Evolutionary conservation across 1,284 basidiomycete species (phyloP), one percentile per base, ranked within the genome.

Genomic region (Tilletia walkeri): DNA sequence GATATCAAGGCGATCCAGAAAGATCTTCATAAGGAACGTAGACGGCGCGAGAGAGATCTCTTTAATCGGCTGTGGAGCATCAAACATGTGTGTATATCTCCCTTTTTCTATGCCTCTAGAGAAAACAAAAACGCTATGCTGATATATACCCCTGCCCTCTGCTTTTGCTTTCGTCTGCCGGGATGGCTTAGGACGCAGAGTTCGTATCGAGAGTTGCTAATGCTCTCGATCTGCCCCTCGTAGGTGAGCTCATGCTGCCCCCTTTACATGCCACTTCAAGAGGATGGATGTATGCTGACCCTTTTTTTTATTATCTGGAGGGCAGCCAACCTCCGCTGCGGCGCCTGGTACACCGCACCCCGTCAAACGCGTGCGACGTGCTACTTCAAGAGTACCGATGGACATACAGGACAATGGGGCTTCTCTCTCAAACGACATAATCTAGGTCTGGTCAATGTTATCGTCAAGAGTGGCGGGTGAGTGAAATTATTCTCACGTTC

Each of bases 381-480:
- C 14, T 98, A 99, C 86, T 98, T 97, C 88, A 99, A 99, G 84
- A 95, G 94, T 0, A 97, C 95, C 0, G 95, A 99, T 78, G 95
- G 95, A 0, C 95, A 98, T 79, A 90, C 89, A 73, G 88, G 89
- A 67, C 84, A 85, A 67, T 78, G 85, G 75, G 65, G 65, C 14
- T 76, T 75, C 71, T 75, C 74, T 45, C 50, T 81, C 30, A 79
- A 80, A 72, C 78, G 95, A 16, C 89, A 93, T 0, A 98, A 98
- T 81, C 85, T 98, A 16, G 90, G 93, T 68, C 84, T 98, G 0
- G 85, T 97, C 1, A 85, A 88, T 0, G 75, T 89, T 41, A 87
- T 92, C 20, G n/a, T 56, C 5, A 83, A 86, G 12, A 74, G 87
- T 16, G 84, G 86, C n/a, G 92, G 92, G 59, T 63, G 36, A 63